Conservation (phyloP, 257 asterid species). For the Sherardia arvensis region DNA sequence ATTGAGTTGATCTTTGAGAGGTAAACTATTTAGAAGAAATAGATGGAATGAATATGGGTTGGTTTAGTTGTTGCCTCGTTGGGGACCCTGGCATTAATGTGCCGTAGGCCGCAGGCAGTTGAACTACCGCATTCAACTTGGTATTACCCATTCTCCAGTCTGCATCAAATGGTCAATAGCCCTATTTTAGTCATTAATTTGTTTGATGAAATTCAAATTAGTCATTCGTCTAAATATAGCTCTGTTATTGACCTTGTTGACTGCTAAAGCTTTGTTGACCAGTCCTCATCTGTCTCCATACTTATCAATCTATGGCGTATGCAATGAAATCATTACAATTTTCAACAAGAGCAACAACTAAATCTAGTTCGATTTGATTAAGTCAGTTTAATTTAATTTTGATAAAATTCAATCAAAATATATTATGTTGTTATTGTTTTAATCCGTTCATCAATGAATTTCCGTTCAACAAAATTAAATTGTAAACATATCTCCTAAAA, state of each 20-base stretch:
- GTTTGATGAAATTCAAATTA: background rate
- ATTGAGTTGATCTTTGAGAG: no score
- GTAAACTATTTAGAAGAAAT: no score
- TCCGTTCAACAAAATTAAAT: no score
- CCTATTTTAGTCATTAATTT: background rate
- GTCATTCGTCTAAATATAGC: background rate
- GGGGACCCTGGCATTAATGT: background rate
- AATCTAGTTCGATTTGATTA: no score
- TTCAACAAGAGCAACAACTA: no score
- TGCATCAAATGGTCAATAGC: background rate
- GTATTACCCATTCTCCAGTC: background rate
- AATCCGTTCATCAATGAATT: no score
- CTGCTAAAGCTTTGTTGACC: background rate
- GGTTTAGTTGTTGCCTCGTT: background rate
- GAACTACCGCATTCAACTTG: background rate
- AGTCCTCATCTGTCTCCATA: background rate
- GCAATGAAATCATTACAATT: background rate
- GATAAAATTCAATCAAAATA: no score
- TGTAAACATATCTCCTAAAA: no score
- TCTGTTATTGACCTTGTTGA: slow-evolving; percentile 1
- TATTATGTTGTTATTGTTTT: no score
- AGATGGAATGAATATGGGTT: background rate
- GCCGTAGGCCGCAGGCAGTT: background rate
- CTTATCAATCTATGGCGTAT: no score
- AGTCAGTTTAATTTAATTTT: no score